Evolutionary conservation across 139 green algal genomes (phyloP), one percentile per base, ranked within the genome.

Genomic region (Chlorella sp.): DNA sequence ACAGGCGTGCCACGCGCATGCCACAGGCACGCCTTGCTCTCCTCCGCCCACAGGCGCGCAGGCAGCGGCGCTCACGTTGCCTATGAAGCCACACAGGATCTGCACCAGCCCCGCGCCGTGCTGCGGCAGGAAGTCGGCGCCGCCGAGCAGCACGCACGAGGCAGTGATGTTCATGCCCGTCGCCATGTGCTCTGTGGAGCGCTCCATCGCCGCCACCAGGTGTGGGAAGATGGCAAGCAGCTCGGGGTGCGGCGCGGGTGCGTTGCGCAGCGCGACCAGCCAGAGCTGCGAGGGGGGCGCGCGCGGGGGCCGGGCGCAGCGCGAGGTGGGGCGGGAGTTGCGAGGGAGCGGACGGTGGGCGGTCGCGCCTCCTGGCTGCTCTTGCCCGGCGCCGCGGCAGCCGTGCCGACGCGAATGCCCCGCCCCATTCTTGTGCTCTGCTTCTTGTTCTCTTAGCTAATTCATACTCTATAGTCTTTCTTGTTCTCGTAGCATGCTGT

Each of bases 241-340:
- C 29, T 15, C 43, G 1, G 74, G 50, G 17, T 90, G 35, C 2
- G 83, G 76, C 12, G 38, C 40, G 14, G 91, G 89, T 1, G 92
- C 90, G 67, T 97, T 90, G 17, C 91, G 83, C 68, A 98, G 85
- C 11, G 90, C 86, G 53, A 94, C 88, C 55, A 97, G 86, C 92
- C 91, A 97, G 58, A 98, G 82, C 67, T 84, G 82, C 66, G 97
- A n/a, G 6, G n/a, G n/a, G 0, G 25, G 5, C 21, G 56, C 23
- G 29, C 27, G 8, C 27, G 56, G 56, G n/a, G 25, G 56, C 8
- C 5, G 56, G 56, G 27, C 15, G n/a, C 6, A 35, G 56, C 56
- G 21, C 25, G 6, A 8, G 27, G 21, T 17, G 25, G 56, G 7
- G 48, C 8, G n/a, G n/a, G n/a, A n/a, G n/a, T n/a, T n/a, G n/a